Conservation (phyloP, 805 yeast genomes). For the Sungouiella thailandica region DNA sequence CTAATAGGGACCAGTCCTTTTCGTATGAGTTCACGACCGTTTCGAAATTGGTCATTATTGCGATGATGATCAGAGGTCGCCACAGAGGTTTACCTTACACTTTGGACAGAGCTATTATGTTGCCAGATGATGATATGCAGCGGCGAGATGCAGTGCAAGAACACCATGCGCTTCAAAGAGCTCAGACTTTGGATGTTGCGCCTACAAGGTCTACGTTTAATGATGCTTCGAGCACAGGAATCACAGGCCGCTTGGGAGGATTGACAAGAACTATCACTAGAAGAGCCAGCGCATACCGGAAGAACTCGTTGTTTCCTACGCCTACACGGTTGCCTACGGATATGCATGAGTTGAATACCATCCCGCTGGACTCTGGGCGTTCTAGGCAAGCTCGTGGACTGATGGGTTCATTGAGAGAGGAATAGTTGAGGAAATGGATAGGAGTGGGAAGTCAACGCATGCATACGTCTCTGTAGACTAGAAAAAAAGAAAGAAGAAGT, state of each 20-base stretch:
- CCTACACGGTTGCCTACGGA: constrained; percentile 14
- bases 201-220: constrained; percentile 10
- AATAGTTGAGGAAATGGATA: too few relatives aligned
- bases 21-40: constrained; percentile 64
- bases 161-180: constrained; percentile 37
- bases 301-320: constrained; percentile 14
- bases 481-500: too few relatives aligned
- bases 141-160: constrained; percentile 59
- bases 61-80: constrained; percentile 90
- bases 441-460: too few relatives aligned
- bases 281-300: constrained; percentile 11
- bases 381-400: too few relatives aligned
- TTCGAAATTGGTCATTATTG: constrained; percentile 80
- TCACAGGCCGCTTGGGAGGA: constrained; percentile 6
- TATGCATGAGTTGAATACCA: constrained; percentile 4
- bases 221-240: constrained; percentile 6
- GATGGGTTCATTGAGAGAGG: too few relatives aligned
- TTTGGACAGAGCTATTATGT: constrained; percentile 87
- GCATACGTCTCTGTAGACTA: too few relatives aligned
- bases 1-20: constrained; percentile 61
- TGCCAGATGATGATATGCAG: constrained; percentile 66
- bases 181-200: constrained; percentile 8
- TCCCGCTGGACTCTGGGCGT: not conserved
- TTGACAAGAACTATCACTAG: constrained; percentile 8
- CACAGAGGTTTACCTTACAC: constrained; percentile 95